Conservation (phyloP, 2,329 filamentous ascomycete genomes). For the Colletotrichum brevisporum region DNA sequence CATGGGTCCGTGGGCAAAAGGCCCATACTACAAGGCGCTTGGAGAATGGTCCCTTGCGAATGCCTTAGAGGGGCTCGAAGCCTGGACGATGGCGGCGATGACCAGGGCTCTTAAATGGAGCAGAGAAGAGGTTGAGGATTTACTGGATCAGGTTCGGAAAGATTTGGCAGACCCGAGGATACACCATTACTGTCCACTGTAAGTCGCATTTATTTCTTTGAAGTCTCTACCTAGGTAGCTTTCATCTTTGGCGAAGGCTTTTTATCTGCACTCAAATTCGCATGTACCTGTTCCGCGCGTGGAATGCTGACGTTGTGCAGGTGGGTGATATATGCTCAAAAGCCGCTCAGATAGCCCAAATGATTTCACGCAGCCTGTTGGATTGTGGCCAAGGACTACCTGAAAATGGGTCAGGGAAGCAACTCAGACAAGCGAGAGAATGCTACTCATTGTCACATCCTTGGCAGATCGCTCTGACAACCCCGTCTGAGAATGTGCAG, state of each 20-base stretch:
- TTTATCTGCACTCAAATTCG: not conserved
- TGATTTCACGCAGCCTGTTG: not conserved
- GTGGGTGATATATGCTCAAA: not conserved
- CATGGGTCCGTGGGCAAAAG: conserved; percentile 34
- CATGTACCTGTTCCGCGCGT: not conserved
- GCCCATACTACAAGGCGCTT: conserved; percentile 50
- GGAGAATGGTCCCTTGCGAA: conserved; percentile 45
- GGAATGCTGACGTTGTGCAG: no score
- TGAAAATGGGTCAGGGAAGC: no score
- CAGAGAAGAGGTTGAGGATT: conserved; percentile 40
- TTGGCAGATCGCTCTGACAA: no score
- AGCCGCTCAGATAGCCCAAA: not conserved
- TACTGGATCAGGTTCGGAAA: conserved; percentile 42
- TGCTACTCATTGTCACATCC: no score
- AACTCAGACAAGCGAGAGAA: no score
- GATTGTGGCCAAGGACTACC: no score
- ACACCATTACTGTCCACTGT: conserved; percentile 43
- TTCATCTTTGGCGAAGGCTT: rapidly evolving
- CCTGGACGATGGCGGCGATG: not conserved
- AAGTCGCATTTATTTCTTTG: not conserved
- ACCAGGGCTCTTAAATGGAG: conserved; percentile 41
- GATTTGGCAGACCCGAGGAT: conserved; percentile 43
- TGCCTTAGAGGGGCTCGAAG: not conserved
- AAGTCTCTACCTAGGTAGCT: not conserved
- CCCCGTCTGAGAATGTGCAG: no score